A percentile compares a stretch with the other conserved stretches of the same genome.
Conservation (phyloP, 768 basidiomycete species). For the Suillus fuscotomentosus region DNA sequence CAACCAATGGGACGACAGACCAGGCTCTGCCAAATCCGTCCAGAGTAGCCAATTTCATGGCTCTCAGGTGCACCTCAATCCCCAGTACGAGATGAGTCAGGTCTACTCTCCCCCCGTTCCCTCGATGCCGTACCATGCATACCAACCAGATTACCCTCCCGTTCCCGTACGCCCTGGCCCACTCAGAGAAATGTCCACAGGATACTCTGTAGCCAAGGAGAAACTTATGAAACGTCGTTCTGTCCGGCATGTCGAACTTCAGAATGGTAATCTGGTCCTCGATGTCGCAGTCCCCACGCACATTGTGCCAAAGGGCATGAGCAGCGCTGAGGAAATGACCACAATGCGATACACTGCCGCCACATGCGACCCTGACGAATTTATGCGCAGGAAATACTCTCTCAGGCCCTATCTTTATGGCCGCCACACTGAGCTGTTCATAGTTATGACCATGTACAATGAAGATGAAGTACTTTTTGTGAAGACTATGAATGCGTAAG, state of each 20-base stretch:
- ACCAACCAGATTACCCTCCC: slow-evolving; percentile 60
- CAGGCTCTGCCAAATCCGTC: slow-evolving; percentile 53
- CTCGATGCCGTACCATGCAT: slow-evolving; percentile 44
- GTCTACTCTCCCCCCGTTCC: slow-evolving; percentile 53
- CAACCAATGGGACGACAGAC: slow-evolving; percentile 45
- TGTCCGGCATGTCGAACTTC: slow-evolving; percentile 74
- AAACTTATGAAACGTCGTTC: slow-evolving; percentile 83
- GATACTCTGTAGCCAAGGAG: slow-evolving; percentile 69
- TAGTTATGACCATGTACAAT: slow-evolving; percentile 97
- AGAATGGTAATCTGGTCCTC: slow-evolving; percentile 81
- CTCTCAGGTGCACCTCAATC: slow-evolving; percentile 72
- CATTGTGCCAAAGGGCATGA: slow-evolving; percentile 68
- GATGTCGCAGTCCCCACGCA: slow-evolving; percentile 79
- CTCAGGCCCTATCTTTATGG: slow-evolving; percentile 76
- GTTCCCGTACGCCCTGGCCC: slow-evolving; percentile 45
- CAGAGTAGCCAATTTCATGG: slow-evolving; percentile 58
- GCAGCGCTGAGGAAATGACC: slow-evolving; percentile 67
- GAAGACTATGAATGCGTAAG: slow-evolving; percentile 83
- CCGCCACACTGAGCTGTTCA: slow-evolving; percentile 87
- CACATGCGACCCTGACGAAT: slow-evolving; percentile 88
- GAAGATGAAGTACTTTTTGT: slow-evolving; percentile 82
- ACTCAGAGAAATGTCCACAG: slow-evolving; percentile 46
- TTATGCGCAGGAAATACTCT: slow-evolving; percentile 74
- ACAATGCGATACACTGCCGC: slow-evolving; percentile 89
- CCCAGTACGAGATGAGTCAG: slow-evolving; percentile 59